Conservation (phyloP, 257 asterid genomes). For the Ajuga chamaepitys region DNA sequence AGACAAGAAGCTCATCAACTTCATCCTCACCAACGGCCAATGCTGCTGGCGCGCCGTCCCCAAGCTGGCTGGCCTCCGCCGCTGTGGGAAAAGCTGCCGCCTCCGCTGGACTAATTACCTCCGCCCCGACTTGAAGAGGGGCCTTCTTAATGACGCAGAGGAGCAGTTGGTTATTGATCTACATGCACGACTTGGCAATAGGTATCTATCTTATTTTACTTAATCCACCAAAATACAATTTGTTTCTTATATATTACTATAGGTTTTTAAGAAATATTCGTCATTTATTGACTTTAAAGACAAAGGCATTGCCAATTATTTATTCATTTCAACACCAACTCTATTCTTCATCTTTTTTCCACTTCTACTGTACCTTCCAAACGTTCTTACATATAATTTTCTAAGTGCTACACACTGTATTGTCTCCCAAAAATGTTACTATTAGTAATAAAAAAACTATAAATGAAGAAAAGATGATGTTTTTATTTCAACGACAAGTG, state of each 20-base stretch:
- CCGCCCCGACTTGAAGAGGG: conserved; percentile 94
- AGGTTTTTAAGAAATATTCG: too few relatives aligned
- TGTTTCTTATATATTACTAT: too few relatives aligned
- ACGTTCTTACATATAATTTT: too few relatives aligned
- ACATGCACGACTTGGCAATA: conserved; percentile 88
- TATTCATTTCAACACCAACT: too few relatives aligned
- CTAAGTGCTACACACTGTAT: too few relatives aligned
- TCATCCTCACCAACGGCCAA: conserved; percentile 83
- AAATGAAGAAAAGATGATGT: not conserved
- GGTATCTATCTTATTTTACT: too few relatives aligned
- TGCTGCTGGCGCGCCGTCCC: conserved; percentile 99
- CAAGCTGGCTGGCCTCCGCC: conserved; percentile 93
- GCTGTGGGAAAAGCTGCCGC: conserved; percentile 95
- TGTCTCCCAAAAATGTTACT: not conserved
- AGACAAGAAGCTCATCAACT: conserved; percentile 77
- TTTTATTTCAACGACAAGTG: not conserved
- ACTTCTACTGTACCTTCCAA: too few relatives aligned
- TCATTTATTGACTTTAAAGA: too few relatives aligned
- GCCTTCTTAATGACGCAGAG: conserved; percentile 80
- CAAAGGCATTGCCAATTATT: too few relatives aligned
- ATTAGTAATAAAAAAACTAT: not conserved
- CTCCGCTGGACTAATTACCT: conserved; percentile 97
- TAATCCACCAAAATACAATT: too few relatives aligned
- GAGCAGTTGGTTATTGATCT: conserved; percentile 87
- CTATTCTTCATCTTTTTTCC: too few relatives aligned